A percentile compares a stretch with the other conserved stretches of the same genome.
phyloP scores from a whole-genome alignment of 768 basidiomycete genomes.

The Suillus luteus region DNA sequence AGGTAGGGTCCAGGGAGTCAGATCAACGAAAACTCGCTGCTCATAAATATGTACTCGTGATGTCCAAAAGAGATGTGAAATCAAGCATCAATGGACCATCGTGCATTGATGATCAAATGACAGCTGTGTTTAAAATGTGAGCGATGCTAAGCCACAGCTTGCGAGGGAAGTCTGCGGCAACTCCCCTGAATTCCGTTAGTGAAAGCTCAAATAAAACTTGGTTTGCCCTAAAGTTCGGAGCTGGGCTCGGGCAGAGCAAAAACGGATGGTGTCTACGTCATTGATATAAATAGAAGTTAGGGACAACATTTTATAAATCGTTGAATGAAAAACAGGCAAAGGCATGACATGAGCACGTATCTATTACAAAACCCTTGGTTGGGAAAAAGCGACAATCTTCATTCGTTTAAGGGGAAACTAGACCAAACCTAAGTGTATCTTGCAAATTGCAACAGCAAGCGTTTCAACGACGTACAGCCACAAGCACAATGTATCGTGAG shows the following conservation, averaged over 20 bases:
- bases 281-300: slow-evolving; percentile 19
- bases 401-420: not conserved
- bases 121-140: not conserved
- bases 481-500: slow-evolving; percentile 83
- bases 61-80: not conserved
- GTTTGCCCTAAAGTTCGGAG: not conserved
- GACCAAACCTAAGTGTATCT: not conserved
- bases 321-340: not conserved
- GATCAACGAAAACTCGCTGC: not conserved
- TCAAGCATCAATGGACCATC: not conserved
- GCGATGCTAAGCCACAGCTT: not conserved
- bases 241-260: not conserved
- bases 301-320: slow-evolving; percentile 23
- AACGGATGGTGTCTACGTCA: too few relatives aligned
- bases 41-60: not conserved
- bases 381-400: not conserved
- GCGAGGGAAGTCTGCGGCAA: not conserved
- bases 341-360: slow-evolving; percentile 35
- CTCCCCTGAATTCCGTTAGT: not conserved
- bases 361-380: not conserved
- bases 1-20: not conserved
- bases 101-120: not conserved
- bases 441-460: slow-evolving; percentile 12
- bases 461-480: slow-evolving; percentile 68
- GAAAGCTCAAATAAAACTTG: not conserved